phyloP scores from a whole-genome alignment of 305 asterid species.

The Nicotiana rustica region DNA sequence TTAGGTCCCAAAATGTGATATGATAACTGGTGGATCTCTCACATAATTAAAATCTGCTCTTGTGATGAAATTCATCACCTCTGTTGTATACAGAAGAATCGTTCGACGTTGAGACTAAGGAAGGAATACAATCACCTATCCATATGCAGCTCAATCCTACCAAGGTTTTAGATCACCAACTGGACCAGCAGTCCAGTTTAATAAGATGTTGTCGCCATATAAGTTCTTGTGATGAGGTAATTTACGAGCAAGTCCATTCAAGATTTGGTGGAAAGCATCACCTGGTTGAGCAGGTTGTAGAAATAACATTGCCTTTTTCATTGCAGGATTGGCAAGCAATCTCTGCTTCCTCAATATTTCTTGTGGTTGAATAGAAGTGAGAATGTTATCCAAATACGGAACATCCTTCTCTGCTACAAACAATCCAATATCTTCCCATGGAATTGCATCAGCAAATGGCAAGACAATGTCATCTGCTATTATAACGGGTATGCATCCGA shows the following conservation, averaged over 20 bases:
- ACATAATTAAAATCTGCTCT: no score
- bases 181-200: slow-evolving; percentile 81
- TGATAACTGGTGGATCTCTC: no score
- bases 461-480: slow-evolving; percentile 75
- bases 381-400: slow-evolving; percentile 69
- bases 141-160: slow-evolving; percentile 38
- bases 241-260: slow-evolving; percentile 73
- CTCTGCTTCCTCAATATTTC: slow-evolving; percentile 75
- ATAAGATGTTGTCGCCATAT: slow-evolving; percentile 48
- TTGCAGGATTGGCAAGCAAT: slow-evolving; percentile 75
- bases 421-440: slow-evolving; percentile 79
- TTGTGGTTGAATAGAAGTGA: slow-evolving; percentile 68
- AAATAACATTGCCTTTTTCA: slow-evolving; percentile 83
- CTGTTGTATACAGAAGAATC: no score
- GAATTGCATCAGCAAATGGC: slow-evolving; percentile 85
- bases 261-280: slow-evolving; percentile 78
- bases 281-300: slow-evolving; percentile 78
- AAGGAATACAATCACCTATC: no score
- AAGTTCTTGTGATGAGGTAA: slow-evolving; percentile 56
- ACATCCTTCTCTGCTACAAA: slow-evolving; percentile 72
- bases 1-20: no score
- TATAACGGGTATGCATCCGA: slow-evolving; percentile 81
- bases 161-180: slow-evolving; percentile 70
- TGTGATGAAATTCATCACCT: no score
- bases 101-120: no score